Base-by-base conservation (phyloP, 345 rosid species). In the Trapa incisa region DNA sequence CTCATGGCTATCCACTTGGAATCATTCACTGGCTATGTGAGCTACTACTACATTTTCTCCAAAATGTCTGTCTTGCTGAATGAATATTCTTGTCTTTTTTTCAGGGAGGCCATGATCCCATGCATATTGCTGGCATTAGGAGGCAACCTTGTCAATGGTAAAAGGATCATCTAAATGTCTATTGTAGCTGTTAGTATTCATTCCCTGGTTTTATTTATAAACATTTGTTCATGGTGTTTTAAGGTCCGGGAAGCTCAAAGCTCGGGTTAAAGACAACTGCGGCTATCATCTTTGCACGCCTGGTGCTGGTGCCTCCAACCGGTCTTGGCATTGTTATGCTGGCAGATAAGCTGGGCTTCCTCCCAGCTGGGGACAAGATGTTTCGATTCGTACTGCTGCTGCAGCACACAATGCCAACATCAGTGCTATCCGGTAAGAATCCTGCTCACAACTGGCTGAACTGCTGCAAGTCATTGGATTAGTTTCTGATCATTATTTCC, bases 361-460 rank as follows among this genome's bases (percentile, higher is more conserved):
- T 95, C 54, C 96, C 98, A 16, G 73, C 84, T 48, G 87, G 76
- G 17, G 99, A 95, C 80, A 86, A 86, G 80, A 95, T 95, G 98
- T 91, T 95, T 79, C 82, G 86, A 67, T 95, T 94, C 72, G 97
- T 95, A 64, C 74, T 95, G 39, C 92, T 95, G 37, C 86, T 95
- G 72, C 98, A 95, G 77, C 97, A 95, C 68, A 60, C 99, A 70
- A 95, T 91, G 99, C 99, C 99, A 33, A 91, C 98, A 73, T 95
- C 99, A 32, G 84, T 95, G 52, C 99, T 95, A 60, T 79, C 99
- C 39, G 96, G 96, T 87, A 75, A 71, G 47, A 13, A 50, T 38
- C 5, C 68, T 14, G 73, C 70, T 54, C 37, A 17, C 13, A 47
- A 33, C 39, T 36, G 17, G 39, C 39, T 14, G 10, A 32, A 45